Evolutionary conservation across 805 yeast species (phyloP).

Genomic region (Phaffomyces opuntiae): DNA sequence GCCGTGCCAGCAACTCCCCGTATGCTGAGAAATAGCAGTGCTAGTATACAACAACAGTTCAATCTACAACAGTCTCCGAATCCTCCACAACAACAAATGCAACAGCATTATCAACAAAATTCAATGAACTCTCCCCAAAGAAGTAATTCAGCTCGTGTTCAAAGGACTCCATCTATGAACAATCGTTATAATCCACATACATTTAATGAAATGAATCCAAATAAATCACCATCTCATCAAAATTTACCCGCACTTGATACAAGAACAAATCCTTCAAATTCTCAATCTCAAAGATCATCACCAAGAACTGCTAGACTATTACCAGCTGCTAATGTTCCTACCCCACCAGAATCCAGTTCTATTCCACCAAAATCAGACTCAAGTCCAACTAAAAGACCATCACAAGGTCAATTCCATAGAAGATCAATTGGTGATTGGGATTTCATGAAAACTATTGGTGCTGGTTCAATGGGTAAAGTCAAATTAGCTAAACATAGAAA

Average conservation of each 20-base stretch:
- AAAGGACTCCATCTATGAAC: constrained; percentile 4
- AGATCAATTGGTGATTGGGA: constrained; percentile 96
- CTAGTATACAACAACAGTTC: constrained; percentile 21
- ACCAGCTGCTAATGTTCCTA: constrained; percentile 7
- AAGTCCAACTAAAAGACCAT: constrained; percentile 14
- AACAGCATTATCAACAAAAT: neutral
- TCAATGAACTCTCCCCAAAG: constrained; percentile 4
- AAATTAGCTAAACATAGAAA: constrained; percentile 82
- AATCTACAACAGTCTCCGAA: constrained; percentile 3
- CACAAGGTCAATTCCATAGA: constrained; percentile 54
- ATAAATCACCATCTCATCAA: constrained; percentile 4
- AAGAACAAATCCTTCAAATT: constrained; percentile 19
- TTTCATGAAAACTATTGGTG: constrained; percentile 89
- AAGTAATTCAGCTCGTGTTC: neutral
- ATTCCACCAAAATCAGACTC: neutral
- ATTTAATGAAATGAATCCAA: neutral
- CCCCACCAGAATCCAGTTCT: neutral
- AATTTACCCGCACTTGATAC: constrained; percentile 9
- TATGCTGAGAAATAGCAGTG: constrained; percentile 55
- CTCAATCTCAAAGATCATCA: constrained; percentile 8
- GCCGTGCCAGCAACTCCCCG: constrained; percentile 61
- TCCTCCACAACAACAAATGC: neutral
- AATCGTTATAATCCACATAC: constrained; percentile 5
- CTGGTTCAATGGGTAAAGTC: constrained; percentile 99
- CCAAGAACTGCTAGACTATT: constrained; percentile 3